Percentiles rank a stretch among this genome's conserved stretches.
Evolutionary conservation across 768 basidiomycete genomes (phyloP).

Genomic region (Megacollybia marginata): DNA sequence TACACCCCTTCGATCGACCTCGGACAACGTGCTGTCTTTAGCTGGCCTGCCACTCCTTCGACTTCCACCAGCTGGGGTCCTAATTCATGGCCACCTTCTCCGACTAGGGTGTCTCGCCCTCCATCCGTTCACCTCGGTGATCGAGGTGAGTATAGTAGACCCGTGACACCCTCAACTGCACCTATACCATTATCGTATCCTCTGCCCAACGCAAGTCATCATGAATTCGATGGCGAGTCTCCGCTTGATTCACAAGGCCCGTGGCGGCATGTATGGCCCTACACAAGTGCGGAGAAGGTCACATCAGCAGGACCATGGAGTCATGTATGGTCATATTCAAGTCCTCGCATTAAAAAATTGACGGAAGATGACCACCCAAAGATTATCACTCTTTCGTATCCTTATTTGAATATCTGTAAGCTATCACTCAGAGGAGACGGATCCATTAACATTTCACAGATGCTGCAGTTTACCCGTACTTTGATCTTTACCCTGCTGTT

Average conservation of each 20-base stretch:
- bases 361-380: too few species aligned
- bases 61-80: constrained; percentile 33
- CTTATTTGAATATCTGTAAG: constrained; percentile 22
- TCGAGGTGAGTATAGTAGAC: constrained; percentile 27
- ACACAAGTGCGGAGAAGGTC: constrained; percentile 5
- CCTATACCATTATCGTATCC: constrained; percentile 39
- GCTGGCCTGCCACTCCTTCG: constrained; percentile 34
- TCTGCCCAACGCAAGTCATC: constrained; percentile 33
- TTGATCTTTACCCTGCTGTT: constrained; percentile 20
- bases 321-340: constrained; percentile 26
- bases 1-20: constrained; percentile 39
- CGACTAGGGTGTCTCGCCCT: constrained; percentile 10
- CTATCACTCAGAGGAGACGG: background rate
- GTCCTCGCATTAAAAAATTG: background rate
- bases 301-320: constrained; percentile 15
- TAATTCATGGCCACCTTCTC: constrained; percentile 19
- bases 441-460: constrained; percentile 7
- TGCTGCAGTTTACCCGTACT: constrained; percentile 19
- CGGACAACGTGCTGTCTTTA: constrained; percentile 33
- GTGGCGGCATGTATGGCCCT: constrained; percentile 28
- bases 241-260: constrained; percentile 7
- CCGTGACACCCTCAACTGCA: constrained; percentile 34
- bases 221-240: constrained; percentile 20
- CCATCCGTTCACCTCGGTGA: constrained; percentile 34
- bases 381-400: constrained; percentile 6